These are phyloP conservation scores for Arctium minus DNA, from an alignment of 129 eudicot species.

Conservation along the genomic window DNA sequence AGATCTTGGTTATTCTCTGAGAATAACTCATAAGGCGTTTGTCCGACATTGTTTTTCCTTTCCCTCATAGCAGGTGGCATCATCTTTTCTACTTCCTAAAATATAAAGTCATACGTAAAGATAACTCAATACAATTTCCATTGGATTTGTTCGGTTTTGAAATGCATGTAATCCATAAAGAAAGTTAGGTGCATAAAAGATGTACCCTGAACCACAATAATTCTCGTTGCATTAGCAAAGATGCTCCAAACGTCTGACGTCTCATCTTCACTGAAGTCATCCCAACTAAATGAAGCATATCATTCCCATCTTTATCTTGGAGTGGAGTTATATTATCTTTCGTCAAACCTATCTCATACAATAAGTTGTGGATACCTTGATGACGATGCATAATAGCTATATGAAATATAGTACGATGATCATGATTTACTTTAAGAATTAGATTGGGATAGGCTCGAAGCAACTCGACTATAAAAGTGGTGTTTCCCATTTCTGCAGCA, in stretches of 20 bases:
- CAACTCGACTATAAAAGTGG: slow-evolving; percentile 3
- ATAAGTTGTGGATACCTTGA: slow-evolving; percentile 11
- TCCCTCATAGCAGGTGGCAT: neutral
- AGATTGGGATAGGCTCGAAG: slow-evolving; percentile 4
- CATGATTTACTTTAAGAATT: neutral
- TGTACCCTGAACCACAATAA: slow-evolving; percentile 29
- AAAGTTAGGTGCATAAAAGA: neutral
- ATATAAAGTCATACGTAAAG: neutral
- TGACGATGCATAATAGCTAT: slow-evolving; percentile 21
- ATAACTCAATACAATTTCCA: neutral
- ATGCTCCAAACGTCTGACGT: slow-evolving; percentile 22
- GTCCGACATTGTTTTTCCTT: neutral
- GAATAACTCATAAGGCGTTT: slow-evolving; percentile 10
- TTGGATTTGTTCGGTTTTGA: neutral
- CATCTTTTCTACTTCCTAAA: neutral
- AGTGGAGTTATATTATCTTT: neutral
- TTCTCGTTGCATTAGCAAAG: slow-evolving; percentile 34
- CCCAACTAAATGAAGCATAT: slow-evolving; percentile 27
- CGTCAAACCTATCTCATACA: slow-evolving; percentile 19
- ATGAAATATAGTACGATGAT: slow-evolving; percentile 17
- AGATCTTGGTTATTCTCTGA: neutral
- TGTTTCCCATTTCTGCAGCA: neutral
- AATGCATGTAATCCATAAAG: no score
- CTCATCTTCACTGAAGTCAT: neutral
- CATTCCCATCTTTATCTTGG: neutral